These are phyloP conservation scores for Grigorovia jiainica DNA, from an alignment of 805 yeast species.

Conservation along the genomic window DNA sequence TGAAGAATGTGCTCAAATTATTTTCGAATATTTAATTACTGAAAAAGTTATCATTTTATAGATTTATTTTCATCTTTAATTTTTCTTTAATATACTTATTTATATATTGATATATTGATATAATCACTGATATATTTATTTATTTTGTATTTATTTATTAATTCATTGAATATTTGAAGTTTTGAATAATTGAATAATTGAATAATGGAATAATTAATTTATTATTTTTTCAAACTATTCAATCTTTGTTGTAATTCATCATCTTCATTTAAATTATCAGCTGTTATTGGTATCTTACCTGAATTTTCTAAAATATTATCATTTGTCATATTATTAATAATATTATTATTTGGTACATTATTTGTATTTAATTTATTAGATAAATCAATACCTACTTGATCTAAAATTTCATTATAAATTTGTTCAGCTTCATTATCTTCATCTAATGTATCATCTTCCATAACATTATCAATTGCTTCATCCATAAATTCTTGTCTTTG, in stretches of 20 bases:
- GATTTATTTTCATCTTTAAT: neutral
- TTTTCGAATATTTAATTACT: slow-evolving; percentile 55
- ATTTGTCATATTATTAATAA: slow-evolving; percentile 6
- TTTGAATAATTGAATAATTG: no score
- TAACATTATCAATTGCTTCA: slow-evolving; percentile 92
- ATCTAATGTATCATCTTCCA: slow-evolving; percentile 82
- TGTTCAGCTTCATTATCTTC: slow-evolving; percentile 89
- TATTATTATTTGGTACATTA: slow-evolving; percentile 34
- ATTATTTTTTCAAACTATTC: slow-evolving; percentile 59
- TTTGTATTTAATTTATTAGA: slow-evolving; percentile 37
- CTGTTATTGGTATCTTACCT: slow-evolving; percentile 2
- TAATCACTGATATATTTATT: neutral
- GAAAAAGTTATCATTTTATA: slow-evolving; percentile 29
- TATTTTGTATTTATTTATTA: no score
- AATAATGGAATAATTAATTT: neutral
- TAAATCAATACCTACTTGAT: slow-evolving; percentile 90
- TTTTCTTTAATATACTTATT: neutral
- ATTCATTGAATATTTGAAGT: no score
- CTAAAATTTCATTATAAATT: slow-evolving; percentile 82
- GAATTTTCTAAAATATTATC: slow-evolving; percentile 12
- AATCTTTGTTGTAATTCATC: slow-evolving; percentile 86
- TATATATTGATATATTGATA: neutral
- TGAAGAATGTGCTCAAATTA: slow-evolving; percentile 71
- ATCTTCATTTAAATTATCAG: slow-evolving; percentile 46
- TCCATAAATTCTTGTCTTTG: slow-evolving; percentile 99